A percentile compares a stretch with the other conserved stretches of the same genome.
phyloP scores from a whole-genome alignment of 2,329 filamentous ascomycete genomes.

The Exophiala phaeomuriformis region DNA sequence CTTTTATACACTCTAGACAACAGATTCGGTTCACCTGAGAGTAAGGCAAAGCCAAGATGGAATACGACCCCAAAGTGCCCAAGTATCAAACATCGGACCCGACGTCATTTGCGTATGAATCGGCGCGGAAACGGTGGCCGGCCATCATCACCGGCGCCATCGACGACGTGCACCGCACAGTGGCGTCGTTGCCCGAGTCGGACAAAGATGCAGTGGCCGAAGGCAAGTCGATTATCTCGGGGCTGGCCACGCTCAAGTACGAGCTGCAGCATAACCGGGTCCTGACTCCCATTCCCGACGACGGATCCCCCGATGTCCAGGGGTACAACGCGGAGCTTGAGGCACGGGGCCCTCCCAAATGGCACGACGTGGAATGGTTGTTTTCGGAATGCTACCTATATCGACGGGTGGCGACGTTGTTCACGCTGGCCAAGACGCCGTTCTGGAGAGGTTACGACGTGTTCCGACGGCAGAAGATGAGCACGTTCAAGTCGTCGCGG shows the following conservation, averaged over 20 bases:
- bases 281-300: constrained; percentile 63
- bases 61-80: constrained; percentile 61
- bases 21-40: neutral
- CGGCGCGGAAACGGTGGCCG: constrained; percentile 83
- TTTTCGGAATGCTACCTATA: constrained; percentile 90
- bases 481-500: constrained; percentile 27
- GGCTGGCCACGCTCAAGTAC: constrained; percentile 80
- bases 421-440: constrained; percentile 56
- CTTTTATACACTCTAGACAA: neutral
- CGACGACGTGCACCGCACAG: constrained; percentile 76
- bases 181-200: constrained; percentile 46
- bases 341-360: constrained; percentile 47
- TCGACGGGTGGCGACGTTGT: constrained; percentile 72
- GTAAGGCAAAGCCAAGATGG: constrained; percentile 46
- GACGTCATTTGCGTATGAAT: constrained; percentile 78
- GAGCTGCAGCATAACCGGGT: constrained; percentile 80
- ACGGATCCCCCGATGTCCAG: constrained; percentile 61
- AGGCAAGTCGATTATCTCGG: constrained; percentile 76
- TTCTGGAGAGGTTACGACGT: constrained; percentile 71
- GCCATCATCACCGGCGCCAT: constrained; percentile 89
- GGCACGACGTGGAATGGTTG: constrained; percentile 83
- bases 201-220: constrained; percentile 59
- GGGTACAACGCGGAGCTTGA: constrained; percentile 82
- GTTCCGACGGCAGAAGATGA: constrained; percentile 30
- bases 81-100: constrained; percentile 68